Evolutionary conservation across 805 yeast species (phyloP), one percentile per base, ranked within the genome.

Genomic region (Metschnikowia corniflorae): DNA sequence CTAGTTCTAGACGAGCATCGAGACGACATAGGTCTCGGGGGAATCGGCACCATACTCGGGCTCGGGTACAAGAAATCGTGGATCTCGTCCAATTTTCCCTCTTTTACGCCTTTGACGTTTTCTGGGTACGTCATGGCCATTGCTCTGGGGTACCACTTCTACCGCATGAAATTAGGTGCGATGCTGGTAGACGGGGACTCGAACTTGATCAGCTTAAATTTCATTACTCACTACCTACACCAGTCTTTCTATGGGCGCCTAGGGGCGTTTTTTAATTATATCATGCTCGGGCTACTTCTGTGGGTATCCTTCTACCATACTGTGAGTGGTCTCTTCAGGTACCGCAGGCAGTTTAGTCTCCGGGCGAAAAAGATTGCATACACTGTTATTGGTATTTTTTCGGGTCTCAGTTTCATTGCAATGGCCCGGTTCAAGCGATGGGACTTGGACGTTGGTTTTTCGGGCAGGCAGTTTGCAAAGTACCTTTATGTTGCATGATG

Each of bases 171-270:
- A 35, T 32, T 68, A 4, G 61, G 63, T 0, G 88, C 91, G 0
- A 18, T 65, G n/a, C 13, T 49, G 2, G 61, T 77, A 1, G 84
- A 80, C 40, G 88, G 86, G 1, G 91, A 82, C 54, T 73, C 82
- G 3, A 69, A 80, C 1, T 59, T 73, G 37, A 57, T 84, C 15
- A 70, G 63, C 29, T 57, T 84, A 29, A 71, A 73, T 7, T 82
- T 67, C 48, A 62, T 82, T 7, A 47, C 78, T 15, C 53, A 48
- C 33, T 48, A 48, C 26, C 43, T 48, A 18, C 37, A 32, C 19
- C 46, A 33, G 14, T 35, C 43, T 3, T 29, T 18, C 18, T 44
- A 43, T 19, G 53, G 53, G 14, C 19, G 21, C 12, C 14, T 24
- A n/a, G 43, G 49, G n/a, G 37, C 38, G 8, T 31, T 35, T 14